Base-by-base conservation (phyloP, 139 green algal species). In the Chlamydomonas sp. region DNA sequence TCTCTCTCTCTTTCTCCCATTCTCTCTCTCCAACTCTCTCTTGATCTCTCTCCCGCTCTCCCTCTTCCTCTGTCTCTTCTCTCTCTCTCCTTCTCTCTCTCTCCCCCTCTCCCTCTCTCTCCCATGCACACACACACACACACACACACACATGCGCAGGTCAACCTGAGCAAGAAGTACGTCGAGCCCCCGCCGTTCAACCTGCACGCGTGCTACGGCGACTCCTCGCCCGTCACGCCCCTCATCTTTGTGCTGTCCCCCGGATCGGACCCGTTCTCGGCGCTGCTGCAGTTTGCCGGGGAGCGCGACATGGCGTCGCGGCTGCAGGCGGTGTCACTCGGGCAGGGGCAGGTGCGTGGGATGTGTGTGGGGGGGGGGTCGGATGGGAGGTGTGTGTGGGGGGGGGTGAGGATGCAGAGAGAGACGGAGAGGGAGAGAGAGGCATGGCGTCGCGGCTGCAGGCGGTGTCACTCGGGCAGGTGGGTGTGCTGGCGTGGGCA, bases 201-300 rank as follows among this genome's bases (percentile, higher is more conserved):
- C 76, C 80, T 92, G 37, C 64, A 74, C 33, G 74, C 66, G 3
- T 92, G 87, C 79, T 90, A 92, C 79, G 77, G 66, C 37, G 87
- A 92, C 80, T 90, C 84, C 50, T 70, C 73, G 3, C 74, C 84
- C 35, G 81, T 70, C 70, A 87, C 78, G 49, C 87, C 87, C 6
- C 81, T 92, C 64, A 85, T 92, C 71, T 90, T 90, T 67, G 83
- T 92, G 60, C 81, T 92, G 35, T 85, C 77, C 16, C 75, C 84
- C 5, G 87, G 87, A 28, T 87, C 78, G 13, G 87, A 92, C 72
- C 87, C 87, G 36, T 88, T 80, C 3, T 81, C 84, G 8, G 85
- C 87, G n/a, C 78, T 92, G 57, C 74, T 89, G 35, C 83, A 88
- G 73, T 88, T 88, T 82, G 83, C 81, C 66, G 76, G 65, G 4